These are phyloP conservation scores for Boletus calvinii DNA, from an alignment of 1,284 basidiomycete species.

Conservation along the genomic window DNA sequence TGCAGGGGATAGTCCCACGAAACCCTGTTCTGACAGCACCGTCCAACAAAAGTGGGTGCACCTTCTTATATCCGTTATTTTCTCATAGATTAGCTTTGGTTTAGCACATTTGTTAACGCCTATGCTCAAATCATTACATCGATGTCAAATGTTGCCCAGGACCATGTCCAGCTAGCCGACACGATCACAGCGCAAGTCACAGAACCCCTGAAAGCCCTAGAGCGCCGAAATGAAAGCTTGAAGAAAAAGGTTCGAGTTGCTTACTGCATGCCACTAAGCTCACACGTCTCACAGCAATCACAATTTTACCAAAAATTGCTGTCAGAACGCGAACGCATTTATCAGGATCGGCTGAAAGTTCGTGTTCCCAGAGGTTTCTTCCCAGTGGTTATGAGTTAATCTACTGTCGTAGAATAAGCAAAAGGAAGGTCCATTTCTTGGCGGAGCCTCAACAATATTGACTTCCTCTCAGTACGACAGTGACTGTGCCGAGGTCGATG, in stretches of 20 bases:
- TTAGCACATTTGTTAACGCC: constrained; percentile 66
- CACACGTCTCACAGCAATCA: constrained; percentile 48
- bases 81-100: constrained; percentile 14
- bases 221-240: constrained; percentile 60
- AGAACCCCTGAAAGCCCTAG: constrained; percentile 61
- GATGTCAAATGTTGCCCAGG: constrained; percentile 58
- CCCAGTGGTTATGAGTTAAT: constrained; percentile 4
- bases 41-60: constrained; percentile 55
- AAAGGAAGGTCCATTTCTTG: constrained; percentile 48
- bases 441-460: constrained; percentile 3
- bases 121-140: constrained; percentile 66
- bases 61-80: background rate
- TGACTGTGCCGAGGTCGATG: constrained; percentile 69
- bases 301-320: constrained; percentile 71
- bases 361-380: constrained; percentile 11
- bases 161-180: constrained; percentile 68
- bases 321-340: constrained; percentile 64
- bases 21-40: constrained; percentile 53
- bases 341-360: constrained; percentile 70
- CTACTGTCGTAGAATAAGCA: constrained; percentile 57
- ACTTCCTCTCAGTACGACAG: constrained; percentile 62
- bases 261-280: constrained; percentile 5
- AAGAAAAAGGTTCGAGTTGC: constrained; percentile 57
- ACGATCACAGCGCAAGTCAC: constrained; percentile 56
- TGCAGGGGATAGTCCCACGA: constrained; percentile 66